Base-by-base conservation (phyloP, 257 asterid species). In the Nicotiana sylvestris region DNA sequence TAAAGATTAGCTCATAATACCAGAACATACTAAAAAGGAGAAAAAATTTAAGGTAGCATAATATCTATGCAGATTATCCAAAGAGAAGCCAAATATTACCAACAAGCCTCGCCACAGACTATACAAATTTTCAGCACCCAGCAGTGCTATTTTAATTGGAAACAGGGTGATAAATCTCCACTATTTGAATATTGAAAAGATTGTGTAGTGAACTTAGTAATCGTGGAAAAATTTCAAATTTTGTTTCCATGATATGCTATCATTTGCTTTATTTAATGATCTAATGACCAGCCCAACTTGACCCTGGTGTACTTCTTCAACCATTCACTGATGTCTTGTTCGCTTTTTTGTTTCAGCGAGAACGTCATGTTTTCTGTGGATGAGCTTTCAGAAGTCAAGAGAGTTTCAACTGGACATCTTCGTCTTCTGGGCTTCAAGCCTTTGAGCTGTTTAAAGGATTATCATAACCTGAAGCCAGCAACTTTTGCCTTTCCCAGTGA, bases 371-470 rank as follows among this genome's bases (percentile, higher is more conserved):
- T 94, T 85, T 87, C 99, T 18, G 87, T 76, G 0, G 90, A 86
- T 79, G 99, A 96, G 85, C 82, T 96, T 83, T 91, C 97, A 11
- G 97, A 92, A 86, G 91, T 96, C 84, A 96, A 93, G 87, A 94
- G 95, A 87, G 90, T 90, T 81, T 88, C 98, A 82, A 86, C 87
- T 77, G 98, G 97, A 69, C 96, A 94, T 83, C 93, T 96, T 76
- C 92, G 92, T 77, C 97, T 96, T 86, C 89, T 94, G 49, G 99
- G 99, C 74, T 96, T 96, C 97, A 96, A 96, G 92, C 94, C 98
- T 17, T 86, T 96, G 84, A 90, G 93, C 88, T 94, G 95, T 90
- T 89, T 96, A 68, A 89, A 90, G 87, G 95, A 92, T 82, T 93
- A 93, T 86, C 94, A 96, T 91, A 96, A 96, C 91, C 88, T 94